Base-by-base conservation (phyloP, 352 stramenopile species). In the Phytophthora foliorum region DNA sequence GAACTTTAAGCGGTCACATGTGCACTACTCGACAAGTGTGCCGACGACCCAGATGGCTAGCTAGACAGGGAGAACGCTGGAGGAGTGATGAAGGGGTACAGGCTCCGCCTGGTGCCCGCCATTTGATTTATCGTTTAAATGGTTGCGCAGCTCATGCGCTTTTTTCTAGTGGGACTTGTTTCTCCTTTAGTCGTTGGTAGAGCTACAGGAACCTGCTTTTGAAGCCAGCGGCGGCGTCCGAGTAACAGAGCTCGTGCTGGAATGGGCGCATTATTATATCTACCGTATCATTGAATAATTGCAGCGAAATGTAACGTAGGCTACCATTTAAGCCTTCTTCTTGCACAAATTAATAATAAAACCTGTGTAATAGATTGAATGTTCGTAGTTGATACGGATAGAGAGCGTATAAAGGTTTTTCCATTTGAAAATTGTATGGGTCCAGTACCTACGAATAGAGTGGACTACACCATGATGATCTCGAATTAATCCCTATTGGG, bases 1-100 rank as follows among this genome's bases (percentile, higher is more conserved):
- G 69, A 99, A 99, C 75, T 99, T 99, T 80, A 91, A 95, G 45
- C 79, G 92, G 36, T 98, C 93, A 24, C 85, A 77, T 25, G 89
- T 96, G 27, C 75, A 94, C 27, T 96, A 96, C 85, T 66, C 69
- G 16, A 29, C 17, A 38, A 69, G 13, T 21, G 31, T 67, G 57
- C 51, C 55, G 6, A 16, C 64, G 34, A 57, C 39, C n/a, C 57
- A 65, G 31, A 72, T 21, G 9, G 51, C 68, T 14, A 77, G 56
- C 63, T 72, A 63, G 57, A 63, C 41, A 49, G n/a, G 31, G 29
- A 64, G 21, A 19, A 57, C 11, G 36, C 14, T 53, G 32, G 13
- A 57, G 45, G 45, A 63, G 44, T 11, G 42, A 55, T 65, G 52
- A 64, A 67, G 38, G 52, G 53, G 52, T 59, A 34, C 55, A 65